phyloP scores from a whole-genome alignment of 2,329 filamentous ascomycete species.

The Juglanconis juglandina region DNA sequence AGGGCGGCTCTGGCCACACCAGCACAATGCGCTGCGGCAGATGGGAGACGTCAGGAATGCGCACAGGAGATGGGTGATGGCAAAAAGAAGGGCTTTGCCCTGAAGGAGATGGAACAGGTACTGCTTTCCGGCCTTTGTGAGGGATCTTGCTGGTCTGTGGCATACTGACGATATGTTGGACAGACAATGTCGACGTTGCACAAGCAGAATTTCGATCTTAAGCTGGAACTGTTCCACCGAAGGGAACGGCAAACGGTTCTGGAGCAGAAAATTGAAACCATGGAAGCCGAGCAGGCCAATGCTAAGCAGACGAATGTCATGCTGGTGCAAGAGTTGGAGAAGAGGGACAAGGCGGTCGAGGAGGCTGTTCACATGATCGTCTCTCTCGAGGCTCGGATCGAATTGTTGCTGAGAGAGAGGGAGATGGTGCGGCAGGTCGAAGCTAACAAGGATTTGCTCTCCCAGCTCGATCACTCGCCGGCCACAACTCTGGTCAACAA shows the following conservation, averaged over 20 bases:
- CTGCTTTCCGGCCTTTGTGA: not conserved
- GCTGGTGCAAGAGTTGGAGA: conserved; percentile 55
- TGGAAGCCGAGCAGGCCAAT: conserved; percentile 53
- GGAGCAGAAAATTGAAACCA: conserved; percentile 53
- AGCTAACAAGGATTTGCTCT: conserved; percentile 34
- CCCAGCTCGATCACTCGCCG: conserved; percentile 25
- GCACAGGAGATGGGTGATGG: conserved; percentile 37
- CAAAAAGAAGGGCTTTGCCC: conserved; percentile 54
- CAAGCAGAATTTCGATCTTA: conserved; percentile 76
- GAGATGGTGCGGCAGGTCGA: conserved; percentile 52
- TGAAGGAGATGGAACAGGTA: conserved; percentile 68
- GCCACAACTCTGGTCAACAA: conserved; percentile 24
- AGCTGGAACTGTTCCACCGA: conserved; percentile 68
- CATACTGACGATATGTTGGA: not conserved
- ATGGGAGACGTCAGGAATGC: conserved; percentile 40
- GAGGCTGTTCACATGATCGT: conserved; percentile 70
- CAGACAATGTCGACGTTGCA: conserved; percentile 65
- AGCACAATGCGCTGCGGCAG: conserved; percentile 29
- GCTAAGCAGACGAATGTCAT: conserved; percentile 56
- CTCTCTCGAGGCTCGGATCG: conserved; percentile 57
- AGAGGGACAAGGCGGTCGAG: conserved; percentile 66
- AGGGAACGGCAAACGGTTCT: conserved; percentile 60
- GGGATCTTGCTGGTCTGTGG: too few relatives aligned
- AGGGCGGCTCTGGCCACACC: conserved; percentile 39
- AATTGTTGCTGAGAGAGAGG: conserved; percentile 51